phyloP scores from a whole-genome alignment of 2,329 filamentous ascomycete species.

The Neoarthrinium moseri region DNA sequence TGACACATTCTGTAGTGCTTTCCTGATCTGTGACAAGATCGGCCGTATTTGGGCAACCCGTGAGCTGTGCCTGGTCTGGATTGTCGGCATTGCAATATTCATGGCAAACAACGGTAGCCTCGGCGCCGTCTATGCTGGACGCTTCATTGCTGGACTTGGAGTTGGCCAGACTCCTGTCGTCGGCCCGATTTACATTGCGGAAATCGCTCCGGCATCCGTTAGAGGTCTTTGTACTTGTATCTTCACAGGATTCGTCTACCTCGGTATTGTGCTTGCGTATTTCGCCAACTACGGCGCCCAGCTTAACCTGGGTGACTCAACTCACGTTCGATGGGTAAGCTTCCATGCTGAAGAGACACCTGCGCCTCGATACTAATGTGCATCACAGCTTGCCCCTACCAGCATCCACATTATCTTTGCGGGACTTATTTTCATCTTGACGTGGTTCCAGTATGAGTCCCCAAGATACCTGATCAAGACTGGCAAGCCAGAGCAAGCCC shows the following conservation, averaged over 20 bases:
- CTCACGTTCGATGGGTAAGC: constrained; percentile 46
- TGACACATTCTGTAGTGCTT: constrained; percentile 41
- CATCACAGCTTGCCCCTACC: constrained; percentile 64
- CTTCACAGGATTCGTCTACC: constrained; percentile 70
- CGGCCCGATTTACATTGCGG: constrained; percentile 65
- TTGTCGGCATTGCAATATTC: constrained; percentile 57
- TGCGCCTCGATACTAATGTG: background rate
- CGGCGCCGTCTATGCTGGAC: constrained; percentile 60
- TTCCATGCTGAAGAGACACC: background rate
- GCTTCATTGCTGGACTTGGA: constrained; percentile 59
- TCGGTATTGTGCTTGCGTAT: constrained; percentile 77
- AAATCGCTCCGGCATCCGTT: constrained; percentile 67
- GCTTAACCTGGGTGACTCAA: constrained; percentile 46
- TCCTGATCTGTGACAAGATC: constrained; percentile 57
- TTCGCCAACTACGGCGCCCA: constrained; percentile 67
- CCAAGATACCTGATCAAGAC: constrained; percentile 70
- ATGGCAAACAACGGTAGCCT: constrained; percentile 54
- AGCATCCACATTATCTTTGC: constrained; percentile 78
- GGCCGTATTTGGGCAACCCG: constrained; percentile 64
- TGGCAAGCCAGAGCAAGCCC: constrained; percentile 57
- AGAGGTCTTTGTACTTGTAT: constrained; percentile 73
- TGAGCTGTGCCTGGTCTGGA: constrained; percentile 56
- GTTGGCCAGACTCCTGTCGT: constrained; percentile 42
- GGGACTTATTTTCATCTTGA: constrained; percentile 67
- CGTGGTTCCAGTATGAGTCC: constrained; percentile 68